Evolutionary conservation across 352 stramenopile genomes (phyloP), one percentile per base, ranked within the genome.

Genomic region (Pythium aristosporum): DNA sequence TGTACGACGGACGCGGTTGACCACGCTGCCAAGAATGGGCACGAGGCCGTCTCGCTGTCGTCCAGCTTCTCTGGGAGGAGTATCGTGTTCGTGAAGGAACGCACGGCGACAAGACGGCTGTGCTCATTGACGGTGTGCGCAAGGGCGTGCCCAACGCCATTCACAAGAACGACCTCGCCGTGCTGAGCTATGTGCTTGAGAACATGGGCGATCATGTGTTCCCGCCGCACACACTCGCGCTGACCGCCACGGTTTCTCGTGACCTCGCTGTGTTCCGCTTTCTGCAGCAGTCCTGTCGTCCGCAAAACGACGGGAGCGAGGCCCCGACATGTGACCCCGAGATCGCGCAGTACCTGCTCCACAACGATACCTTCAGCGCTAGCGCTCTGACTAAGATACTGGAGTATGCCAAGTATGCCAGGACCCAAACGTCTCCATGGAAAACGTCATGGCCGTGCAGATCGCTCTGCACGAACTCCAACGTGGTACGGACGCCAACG

Each of bases 221-320:
- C 18, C 37, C 64, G 15, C 47, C 4, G 11, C 60, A 53, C 10
- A 42, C 53, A 3, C 60, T 75, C 36, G 43, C 59, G 25, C n/a
- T 52, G 15, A 63, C 68, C 2, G 61, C 57, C 2, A 47, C 28
- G 20, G 61, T 58, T 42, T 48, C 61, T 3, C 67, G 8, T 4
- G 51, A 73, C 36, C 41, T 69, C 11, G 32, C 60, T 2, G 36
- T 63, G n/a, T 39, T 69, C 8, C n/a, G 49, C 9, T 63, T 69
- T 54, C 21, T 69, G 25, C 62, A 63, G 4, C 20, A 23, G 8
- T 57, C 51, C 10, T n/a, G 1, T 7, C 61, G 46, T 25, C 51
- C 42, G 32, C 13, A 20, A 7, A 23, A 44, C 34, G 51, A 67
- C 12, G 25, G 57, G 20, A 52, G 34, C 20, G 30, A 61, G 32